Percentiles rank a stretch among this genome's conserved stretches.
Conservation (phyloP, 768 basidiomycete genomes). For the Cyathus striatus region DNA sequence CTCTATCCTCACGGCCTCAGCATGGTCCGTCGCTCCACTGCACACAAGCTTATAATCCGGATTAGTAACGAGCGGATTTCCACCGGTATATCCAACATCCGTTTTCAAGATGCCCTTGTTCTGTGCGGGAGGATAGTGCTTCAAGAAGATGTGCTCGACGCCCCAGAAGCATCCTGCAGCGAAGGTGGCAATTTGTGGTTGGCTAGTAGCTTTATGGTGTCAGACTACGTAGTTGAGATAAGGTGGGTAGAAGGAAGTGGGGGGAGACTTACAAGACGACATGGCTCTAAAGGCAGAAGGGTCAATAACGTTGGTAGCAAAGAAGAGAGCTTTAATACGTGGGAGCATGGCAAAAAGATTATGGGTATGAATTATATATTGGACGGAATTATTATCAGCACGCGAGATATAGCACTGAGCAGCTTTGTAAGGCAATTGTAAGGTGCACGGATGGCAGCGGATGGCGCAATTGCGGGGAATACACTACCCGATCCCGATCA, state of each 20-base stretch:
- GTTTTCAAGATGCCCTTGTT: slow-evolving; percentile 74
- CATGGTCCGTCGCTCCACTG: slow-evolving; percentile 76
- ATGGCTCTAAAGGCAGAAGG: too few species aligned
- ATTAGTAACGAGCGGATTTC: slow-evolving; percentile 43
- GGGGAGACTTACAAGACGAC: neutral
- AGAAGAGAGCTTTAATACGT: too few species aligned
- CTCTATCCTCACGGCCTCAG: slow-evolving; percentile 82
- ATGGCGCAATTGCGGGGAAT: too few species aligned
- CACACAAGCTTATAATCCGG: slow-evolving; percentile 79
- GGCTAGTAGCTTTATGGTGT: slow-evolving; percentile 9
- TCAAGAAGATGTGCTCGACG: slow-evolving; percentile 79
- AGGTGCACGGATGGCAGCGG: too few species aligned
- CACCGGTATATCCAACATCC: slow-evolving; percentile 78
- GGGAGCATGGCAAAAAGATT: too few species aligned
- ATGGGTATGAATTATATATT: too few species aligned
- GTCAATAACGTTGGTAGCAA: too few species aligned
- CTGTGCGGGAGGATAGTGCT: slow-evolving; percentile 66
- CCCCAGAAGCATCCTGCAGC: slow-evolving; percentile 83
- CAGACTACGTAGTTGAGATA: neutral
- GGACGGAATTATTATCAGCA: too few species aligned
- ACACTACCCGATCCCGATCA: too few species aligned
- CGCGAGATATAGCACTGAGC: too few species aligned
- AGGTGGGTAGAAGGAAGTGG: neutral
- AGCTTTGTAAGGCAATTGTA: too few species aligned
- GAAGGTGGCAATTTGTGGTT: slow-evolving; percentile 38